phyloP scores from a whole-genome alignment of 805 yeast genomes.

The Ogataea salicorniae region DNA sequence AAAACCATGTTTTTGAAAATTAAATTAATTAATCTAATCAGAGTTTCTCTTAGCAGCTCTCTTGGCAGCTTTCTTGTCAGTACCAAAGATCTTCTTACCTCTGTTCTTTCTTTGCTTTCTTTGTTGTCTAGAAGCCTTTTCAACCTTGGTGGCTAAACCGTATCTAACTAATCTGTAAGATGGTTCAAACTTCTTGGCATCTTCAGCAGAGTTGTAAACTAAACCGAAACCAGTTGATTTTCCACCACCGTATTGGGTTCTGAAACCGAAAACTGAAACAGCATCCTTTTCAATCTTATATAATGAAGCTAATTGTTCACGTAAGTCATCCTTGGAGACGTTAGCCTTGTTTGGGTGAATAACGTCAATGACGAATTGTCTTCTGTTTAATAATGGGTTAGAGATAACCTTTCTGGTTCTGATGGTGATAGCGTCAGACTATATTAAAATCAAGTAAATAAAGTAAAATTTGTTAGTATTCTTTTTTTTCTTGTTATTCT shows the following conservation, averaged over 20 bases:
- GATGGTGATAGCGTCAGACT: slow-evolving; percentile 99
- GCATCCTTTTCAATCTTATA: slow-evolving; percentile 66
- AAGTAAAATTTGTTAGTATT: slow-evolving; percentile 16
- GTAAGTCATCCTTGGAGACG: slow-evolving; percentile 98
- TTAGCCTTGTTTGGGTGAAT: slow-evolving; percentile 99
- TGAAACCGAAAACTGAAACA: slow-evolving; percentile 96
- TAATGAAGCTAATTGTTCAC: slow-evolving; percentile 60
- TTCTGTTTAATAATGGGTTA: slow-evolving; percentile 98
- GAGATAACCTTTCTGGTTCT: slow-evolving; percentile 99
- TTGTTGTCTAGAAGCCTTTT: slow-evolving; percentile 98
- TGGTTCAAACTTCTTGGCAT: slow-evolving; percentile 98
- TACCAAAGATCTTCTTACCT: slow-evolving; percentile 98
- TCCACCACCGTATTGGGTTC: slow-evolving; percentile 99
- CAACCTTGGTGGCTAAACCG: slow-evolving; percentile 94
- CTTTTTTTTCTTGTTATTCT: too few species aligned
- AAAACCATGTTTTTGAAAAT: not conserved
- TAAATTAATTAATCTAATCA: slow-evolving; percentile 44
- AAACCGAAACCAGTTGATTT: slow-evolving; percentile 99
- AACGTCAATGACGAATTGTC: slow-evolving; percentile 99
- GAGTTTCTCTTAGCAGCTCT: slow-evolving; percentile 85
- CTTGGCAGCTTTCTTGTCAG: slow-evolving; percentile 92
- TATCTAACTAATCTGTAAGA: slow-evolving; percentile 98
- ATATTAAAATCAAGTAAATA: slow-evolving; percentile 10
- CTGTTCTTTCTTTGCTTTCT: slow-evolving; percentile 99
- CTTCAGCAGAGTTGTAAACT: slow-evolving; percentile 96